These are phyloP conservation scores for Metarhizium sp. DNA, from an alignment of 2,329 filamentous ascomycete genomes.

Conservation along the genomic window DNA sequence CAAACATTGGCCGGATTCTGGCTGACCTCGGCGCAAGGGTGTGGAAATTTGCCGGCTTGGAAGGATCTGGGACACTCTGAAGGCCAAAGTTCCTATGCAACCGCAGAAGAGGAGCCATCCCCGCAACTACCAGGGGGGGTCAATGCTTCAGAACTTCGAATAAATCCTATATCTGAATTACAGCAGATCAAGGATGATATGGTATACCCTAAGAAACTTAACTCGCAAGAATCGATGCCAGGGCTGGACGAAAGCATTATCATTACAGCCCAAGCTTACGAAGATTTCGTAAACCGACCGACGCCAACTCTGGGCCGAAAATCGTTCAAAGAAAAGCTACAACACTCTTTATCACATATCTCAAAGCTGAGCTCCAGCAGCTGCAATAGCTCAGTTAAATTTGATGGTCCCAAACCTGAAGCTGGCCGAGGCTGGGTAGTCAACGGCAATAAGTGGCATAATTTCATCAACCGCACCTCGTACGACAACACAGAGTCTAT, in stretches of 20 bases:
- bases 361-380: background rate
- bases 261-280: background rate
- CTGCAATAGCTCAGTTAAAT: background rate
- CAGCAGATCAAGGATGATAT: background rate
- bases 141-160: background rate
- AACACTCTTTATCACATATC: slow-evolving; percentile 4
- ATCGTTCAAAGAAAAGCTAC: slow-evolving; percentile 2
- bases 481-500: background rate
- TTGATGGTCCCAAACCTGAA: background rate
- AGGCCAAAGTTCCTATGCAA: slow-evolving; percentile 16
- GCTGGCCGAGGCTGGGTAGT: background rate
- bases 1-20: background rate
- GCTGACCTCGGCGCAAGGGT: slow-evolving; percentile 11
- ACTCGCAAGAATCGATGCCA: background rate
- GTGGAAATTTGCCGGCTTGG: slow-evolving; percentile 11
- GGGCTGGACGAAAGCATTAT: background rate
- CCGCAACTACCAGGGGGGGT: background rate
- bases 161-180: background rate
- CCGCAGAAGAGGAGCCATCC: slow-evolving; percentile 11
- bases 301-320: background rate
- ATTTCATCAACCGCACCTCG: background rate
- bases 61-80: slow-evolving; percentile 12
- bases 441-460: background rate
- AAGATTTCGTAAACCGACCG: background rate
- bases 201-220: background rate